Conservation (phyloP, 2,329 filamentous ascomycete species). For the Cadophora gregata region DNA sequence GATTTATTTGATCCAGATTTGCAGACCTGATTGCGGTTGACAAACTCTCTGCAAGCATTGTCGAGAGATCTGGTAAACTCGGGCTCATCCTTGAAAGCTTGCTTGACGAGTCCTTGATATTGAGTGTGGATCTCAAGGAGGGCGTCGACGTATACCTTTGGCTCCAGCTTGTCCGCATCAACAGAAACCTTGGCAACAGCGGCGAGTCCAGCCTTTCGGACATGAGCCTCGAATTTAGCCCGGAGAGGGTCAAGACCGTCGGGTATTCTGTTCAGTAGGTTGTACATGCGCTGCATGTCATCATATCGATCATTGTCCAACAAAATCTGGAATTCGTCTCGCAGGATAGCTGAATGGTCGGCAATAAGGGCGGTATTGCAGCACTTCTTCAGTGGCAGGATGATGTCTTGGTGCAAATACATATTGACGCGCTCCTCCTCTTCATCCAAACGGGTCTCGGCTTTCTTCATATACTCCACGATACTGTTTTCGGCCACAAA, state of each 20-base stretch:
- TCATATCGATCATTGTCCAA: slow-evolving; percentile 94
- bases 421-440: slow-evolving; percentile 93
- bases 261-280: slow-evolving; percentile 83
- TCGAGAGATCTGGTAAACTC: slow-evolving; percentile 96
- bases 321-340: slow-evolving; percentile 94
- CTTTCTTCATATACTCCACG: slow-evolving; percentile 99
- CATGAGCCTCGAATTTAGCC: slow-evolving; percentile 87
- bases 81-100: slow-evolving; percentile 91
- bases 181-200: slow-evolving; percentile 91
- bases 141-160: slow-evolving; percentile 95
- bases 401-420: slow-evolving; percentile 91
- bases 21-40: slow-evolving; percentile 97
- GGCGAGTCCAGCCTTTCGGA: slow-evolving; percentile 84
- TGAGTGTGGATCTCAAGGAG: slow-evolving; percentile 92
- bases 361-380: slow-evolving; percentile 91
- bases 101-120: slow-evolving; percentile 89
- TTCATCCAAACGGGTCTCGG: slow-evolving; percentile 84
- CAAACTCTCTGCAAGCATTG: slow-evolving; percentile 96
- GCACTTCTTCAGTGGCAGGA: slow-evolving; percentile 79
- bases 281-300: slow-evolving; percentile 97
- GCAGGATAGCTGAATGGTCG: slow-evolving; percentile 82
- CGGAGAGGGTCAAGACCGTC: slow-evolving; percentile 91
- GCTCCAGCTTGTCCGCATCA: slow-evolving; percentile 88
- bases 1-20: slow-evolving; percentile 92
- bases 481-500: slow-evolving; percentile 97